Conservation (phyloP, 345 rosid species). For the Aegle marmelos region DNA sequence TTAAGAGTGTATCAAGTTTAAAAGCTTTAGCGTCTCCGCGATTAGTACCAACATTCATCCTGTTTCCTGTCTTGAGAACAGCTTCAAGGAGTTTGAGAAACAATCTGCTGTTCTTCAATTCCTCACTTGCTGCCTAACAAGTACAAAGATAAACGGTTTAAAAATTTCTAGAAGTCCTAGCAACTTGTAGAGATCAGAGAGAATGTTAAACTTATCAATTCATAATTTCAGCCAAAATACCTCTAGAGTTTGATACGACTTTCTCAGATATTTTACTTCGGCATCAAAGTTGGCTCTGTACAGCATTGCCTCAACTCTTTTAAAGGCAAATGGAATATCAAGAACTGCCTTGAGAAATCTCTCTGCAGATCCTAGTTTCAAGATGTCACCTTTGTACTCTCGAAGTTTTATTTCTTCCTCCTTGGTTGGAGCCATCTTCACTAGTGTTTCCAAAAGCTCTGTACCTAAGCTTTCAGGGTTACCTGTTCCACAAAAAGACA, state of each 20-base stretch:
- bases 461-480: slow-evolving; percentile 84
- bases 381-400: slow-evolving; percentile 66
- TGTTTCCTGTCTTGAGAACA: slow-evolving; percentile 87
- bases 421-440: slow-evolving; percentile 98
- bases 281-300: slow-evolving; percentile 93
- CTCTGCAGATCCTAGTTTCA: slow-evolving; percentile 89
- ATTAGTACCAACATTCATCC: slow-evolving; percentile 96
- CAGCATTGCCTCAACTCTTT: slow-evolving; percentile 94
- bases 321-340: slow-evolving; percentile 88
- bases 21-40: slow-evolving; percentile 97
- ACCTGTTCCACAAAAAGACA: slow-evolving; percentile 48
- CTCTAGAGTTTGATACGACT: slow-evolving; percentile 88
- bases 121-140: slow-evolving; percentile 80
- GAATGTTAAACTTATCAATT: not conserved
- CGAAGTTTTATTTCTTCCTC: slow-evolving; percentile 95
- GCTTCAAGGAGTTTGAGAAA: slow-evolving; percentile 97
- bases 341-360: slow-evolving; percentile 86
- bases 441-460: slow-evolving; percentile 91
- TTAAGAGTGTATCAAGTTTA: slow-evolving; percentile 95
- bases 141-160: slow-evolving; percentile 2
- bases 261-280: slow-evolving; percentile 82
- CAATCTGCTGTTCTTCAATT: slow-evolving; percentile 82
- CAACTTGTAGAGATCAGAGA: not conserved
- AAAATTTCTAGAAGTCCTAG: slow-evolving; percentile 12
- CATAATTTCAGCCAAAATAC: slow-evolving; percentile 31